A percentile compares a stretch with the other conserved stretches of the same genome.
Evolutionary conservation across 2,329 filamentous ascomycete species (phyloP).

Genomic region (Aureobasidium pullulans): DNA sequence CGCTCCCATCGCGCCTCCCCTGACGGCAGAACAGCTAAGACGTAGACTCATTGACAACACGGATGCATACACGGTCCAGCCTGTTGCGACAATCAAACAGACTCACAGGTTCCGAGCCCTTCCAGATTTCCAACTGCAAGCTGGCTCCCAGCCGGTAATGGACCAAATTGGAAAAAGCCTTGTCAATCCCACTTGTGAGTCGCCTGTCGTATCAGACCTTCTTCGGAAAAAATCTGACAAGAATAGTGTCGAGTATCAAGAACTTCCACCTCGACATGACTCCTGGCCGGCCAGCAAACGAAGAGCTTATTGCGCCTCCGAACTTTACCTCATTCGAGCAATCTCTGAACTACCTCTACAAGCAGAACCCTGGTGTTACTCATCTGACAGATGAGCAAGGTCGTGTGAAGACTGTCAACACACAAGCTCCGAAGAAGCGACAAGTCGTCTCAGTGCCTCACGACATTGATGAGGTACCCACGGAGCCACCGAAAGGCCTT

Average conservation of each 20-base stretch:
- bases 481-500: slow-evolving; percentile 50
- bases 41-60: slow-evolving; percentile 24
- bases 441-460: slow-evolving; percentile 53
- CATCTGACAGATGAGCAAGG: slow-evolving; percentile 15
- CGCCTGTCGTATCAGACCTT: background rate
- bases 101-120: slow-evolving; percentile 81
- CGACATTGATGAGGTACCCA: slow-evolving; percentile 56
- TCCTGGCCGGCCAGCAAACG: slow-evolving; percentile 50
- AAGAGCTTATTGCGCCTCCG: slow-evolving; percentile 54
- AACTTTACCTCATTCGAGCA: slow-evolving; percentile 23
- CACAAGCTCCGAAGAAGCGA: slow-evolving; percentile 49
- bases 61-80: slow-evolving; percentile 22
- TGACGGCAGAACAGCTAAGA: slow-evolving; percentile 21
- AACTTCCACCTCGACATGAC: slow-evolving; percentile 61
- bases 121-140: slow-evolving; percentile 65
- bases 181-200: slow-evolving; percentile 46
- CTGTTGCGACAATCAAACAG: slow-evolving; percentile 56
- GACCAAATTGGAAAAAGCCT: slow-evolving; percentile 60
- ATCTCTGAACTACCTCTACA: slow-evolving; percentile 19
- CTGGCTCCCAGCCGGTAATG: slow-evolving; percentile 49
- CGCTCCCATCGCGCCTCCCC: background rate
- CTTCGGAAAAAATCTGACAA: slow-evolving; percentile 3
- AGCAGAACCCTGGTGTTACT: slow-evolving; percentile 14
- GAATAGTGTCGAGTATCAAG: slow-evolving; percentile 49
- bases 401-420: slow-evolving; percentile 16